Base-by-base conservation (phyloP, 345 rosid species). In the Diplotaxis tenuifolia region DNA sequence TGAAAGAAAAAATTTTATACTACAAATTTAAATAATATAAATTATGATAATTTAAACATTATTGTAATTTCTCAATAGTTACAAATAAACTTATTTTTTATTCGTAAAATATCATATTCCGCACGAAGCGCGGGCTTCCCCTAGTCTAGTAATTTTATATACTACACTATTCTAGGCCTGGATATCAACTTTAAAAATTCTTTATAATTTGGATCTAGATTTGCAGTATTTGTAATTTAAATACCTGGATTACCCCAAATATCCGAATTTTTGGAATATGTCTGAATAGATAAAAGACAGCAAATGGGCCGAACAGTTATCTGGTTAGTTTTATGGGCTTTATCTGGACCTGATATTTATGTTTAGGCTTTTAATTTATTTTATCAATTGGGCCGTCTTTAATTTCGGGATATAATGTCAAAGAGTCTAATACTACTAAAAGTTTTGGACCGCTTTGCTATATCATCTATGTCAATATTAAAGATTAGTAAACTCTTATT, bases 321-420 rank as follows among this genome's bases (percentile, higher is more conserved):
- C 50, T 42, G 18, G 7, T 42, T 42, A n/a, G 18, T 42, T 61
- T 20, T 6, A 31, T 62, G 76, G 31, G 45, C 31, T 63, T 72
- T 18, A 27, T 4, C 9, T 72, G 70, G 64, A 50, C 49, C 58
- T 63, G 2, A 19, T 4, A 18, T 27, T 23, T n/a, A 19, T 23
- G 18, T 28, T 6, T 40, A 28, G 45, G 9, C 23, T 14, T 64
- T 3, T 5, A 19, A 19, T 36, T 6, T 34, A 16, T 9, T 31
- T 60, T 5, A 0, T 20, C 12, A 1, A 36, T 4, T 64, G 32
- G 12, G 55, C 22, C n/a, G 4, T 34, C 2, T 60, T 47, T 20
- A 9, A 2, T 14, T 60, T 42, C 57, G n/a, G 25, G 18, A 7
- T 45, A 45, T n/a, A n/a, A 45, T 45, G 3, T 45, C 16, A 15